phyloP scores from a whole-genome alignment of 2,329 filamentous ascomycete genomes.

The Talaromyces atroroseus region DNA sequence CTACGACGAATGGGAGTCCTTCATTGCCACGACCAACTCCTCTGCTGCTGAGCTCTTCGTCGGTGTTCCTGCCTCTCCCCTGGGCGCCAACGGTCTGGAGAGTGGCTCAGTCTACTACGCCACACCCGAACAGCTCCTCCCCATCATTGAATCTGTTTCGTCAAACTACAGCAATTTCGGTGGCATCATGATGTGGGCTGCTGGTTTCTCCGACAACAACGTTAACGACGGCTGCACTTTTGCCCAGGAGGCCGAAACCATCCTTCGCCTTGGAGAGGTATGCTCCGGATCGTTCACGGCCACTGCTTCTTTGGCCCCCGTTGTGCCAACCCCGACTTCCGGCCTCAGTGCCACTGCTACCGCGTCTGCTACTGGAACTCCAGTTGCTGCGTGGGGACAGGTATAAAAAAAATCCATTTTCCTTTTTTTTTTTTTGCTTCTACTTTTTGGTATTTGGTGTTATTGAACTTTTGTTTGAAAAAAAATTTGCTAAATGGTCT shows the following conservation, averaged over 20 bases:
- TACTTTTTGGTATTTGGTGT: background rate
- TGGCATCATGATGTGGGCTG: slow-evolving; percentile 57
- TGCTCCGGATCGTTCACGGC: slow-evolving; percentile 10
- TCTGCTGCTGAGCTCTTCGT: slow-evolving; percentile 50
- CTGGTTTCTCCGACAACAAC: slow-evolving; percentile 46
- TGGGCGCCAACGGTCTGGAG: slow-evolving; percentile 14
- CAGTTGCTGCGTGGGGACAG: slow-evolving; percentile 11
- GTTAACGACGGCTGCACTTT: slow-evolving; percentile 40
- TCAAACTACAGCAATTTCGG: slow-evolving; percentile 43
- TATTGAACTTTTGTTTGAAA: background rate
- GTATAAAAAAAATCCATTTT: background rate
- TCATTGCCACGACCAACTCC: slow-evolving; percentile 32
- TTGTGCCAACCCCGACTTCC: slow-evolving; percentile 11
- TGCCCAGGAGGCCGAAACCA: slow-evolving; percentile 44
- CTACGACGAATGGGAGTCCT: slow-evolving; percentile 41
- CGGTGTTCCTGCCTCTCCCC: slow-evolving; percentile 41
- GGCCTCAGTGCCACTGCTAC: background rate
- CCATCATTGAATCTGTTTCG: slow-evolving; percentile 41
- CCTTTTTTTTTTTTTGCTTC: background rate
- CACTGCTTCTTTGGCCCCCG: slow-evolving; percentile 8
- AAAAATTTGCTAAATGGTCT: background rate
- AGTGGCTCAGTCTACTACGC: slow-evolving; percentile 39
- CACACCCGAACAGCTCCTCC: slow-evolving; percentile 40
- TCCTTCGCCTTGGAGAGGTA: slow-evolving; percentile 21
- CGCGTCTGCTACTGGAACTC: slow-evolving; percentile 5